Conservation (phyloP, 805 yeast genomes). For the Myxozyma lipomycoides region DNA sequence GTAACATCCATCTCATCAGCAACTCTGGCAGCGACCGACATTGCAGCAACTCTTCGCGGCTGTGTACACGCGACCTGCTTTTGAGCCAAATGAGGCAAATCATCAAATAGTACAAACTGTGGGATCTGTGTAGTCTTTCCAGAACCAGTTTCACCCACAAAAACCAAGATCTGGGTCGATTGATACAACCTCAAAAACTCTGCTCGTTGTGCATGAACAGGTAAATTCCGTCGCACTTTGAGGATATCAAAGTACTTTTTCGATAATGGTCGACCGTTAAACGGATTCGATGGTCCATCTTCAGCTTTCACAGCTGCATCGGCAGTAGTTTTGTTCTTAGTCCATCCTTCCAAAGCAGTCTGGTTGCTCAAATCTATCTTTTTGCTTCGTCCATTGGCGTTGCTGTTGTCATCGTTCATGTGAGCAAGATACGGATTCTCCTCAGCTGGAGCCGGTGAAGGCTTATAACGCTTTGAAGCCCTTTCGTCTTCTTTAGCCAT, state of each 20-base stretch:
- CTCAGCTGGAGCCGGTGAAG: constrained; percentile 2
- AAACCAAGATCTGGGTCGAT: constrained; percentile 87
- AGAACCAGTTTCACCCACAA: constrained; percentile 98
- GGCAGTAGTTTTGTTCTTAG: constrained; percentile 36
- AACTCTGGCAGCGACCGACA: constrained; percentile 96
- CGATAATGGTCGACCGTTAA: constrained; percentile 63
- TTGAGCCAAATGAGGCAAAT: constrained; percentile 80
- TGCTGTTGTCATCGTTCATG: constrained; percentile 27
- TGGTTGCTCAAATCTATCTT: background rate
- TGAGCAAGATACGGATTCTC: constrained; percentile 37
- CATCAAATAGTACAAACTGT: constrained; percentile 89
- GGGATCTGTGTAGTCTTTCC: constrained; percentile 99
- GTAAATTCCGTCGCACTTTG: constrained; percentile 74
- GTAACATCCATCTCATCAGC: constrained; percentile 96
- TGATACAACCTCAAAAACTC: constrained; percentile 85
- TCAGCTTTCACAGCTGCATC: constrained; percentile 38
- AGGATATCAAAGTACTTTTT: constrained; percentile 73
- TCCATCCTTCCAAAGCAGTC: constrained; percentile 11
- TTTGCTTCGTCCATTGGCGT: background rate
- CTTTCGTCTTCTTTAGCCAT: constrained; percentile 11
- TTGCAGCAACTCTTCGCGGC: constrained; percentile 98
- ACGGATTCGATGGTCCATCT: constrained; percentile 62
- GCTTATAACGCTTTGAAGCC: constrained; percentile 15
- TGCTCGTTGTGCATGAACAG: constrained; percentile 89
- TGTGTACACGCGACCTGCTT: constrained; percentile 90